These are phyloP conservation scores for Debaryomyces hansenii DNA, from an alignment of 805 yeast genomes.

Conservation along the genomic window DNA sequence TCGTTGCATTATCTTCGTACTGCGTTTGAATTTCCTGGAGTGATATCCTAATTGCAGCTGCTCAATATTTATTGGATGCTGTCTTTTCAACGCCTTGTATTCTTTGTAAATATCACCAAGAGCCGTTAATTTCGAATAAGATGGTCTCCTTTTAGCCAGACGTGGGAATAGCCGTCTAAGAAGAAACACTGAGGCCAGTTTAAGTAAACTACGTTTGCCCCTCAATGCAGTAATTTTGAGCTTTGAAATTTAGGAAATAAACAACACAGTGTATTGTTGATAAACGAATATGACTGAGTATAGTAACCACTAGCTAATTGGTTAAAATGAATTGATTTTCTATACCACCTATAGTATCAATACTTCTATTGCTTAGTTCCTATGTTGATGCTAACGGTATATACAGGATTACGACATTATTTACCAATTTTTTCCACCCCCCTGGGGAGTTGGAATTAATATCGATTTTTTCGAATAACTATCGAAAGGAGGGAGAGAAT, in stretches of 20 bases:
- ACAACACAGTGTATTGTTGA: not conserved
- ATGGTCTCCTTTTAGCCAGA: conserved; percentile 8
- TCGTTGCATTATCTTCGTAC: not conserved
- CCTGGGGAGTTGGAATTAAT: no score
- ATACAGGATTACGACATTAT: no score
- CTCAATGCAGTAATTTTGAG: conserved; percentile 14
- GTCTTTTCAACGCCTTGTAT: conserved; percentile 24
- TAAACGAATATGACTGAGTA: no score
- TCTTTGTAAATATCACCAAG: conserved; percentile 33
- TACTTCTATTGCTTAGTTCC: no score
- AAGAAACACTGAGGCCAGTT: conserved; percentile 19
- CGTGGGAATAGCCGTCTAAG: conserved; percentile 11
- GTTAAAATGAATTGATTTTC: no score
- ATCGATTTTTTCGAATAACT: no score
- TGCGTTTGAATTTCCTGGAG: conserved; percentile 8
- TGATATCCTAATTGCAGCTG: not conserved
- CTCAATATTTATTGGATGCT: conserved; percentile 13
- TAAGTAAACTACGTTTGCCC: conserved; percentile 12
- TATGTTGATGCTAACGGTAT: no score
- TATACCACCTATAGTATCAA: no score
- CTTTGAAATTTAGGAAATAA: not conserved
- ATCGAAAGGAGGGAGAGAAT: no score
- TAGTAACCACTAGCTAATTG: no score
- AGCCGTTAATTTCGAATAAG: conserved; percentile 22
- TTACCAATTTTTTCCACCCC: no score